Evolutionary conservation across 1,284 basidiomycete species (phyloP), one percentile per base, ranked within the genome.

Genomic region (Stygiomarasmius scandens): DNA sequence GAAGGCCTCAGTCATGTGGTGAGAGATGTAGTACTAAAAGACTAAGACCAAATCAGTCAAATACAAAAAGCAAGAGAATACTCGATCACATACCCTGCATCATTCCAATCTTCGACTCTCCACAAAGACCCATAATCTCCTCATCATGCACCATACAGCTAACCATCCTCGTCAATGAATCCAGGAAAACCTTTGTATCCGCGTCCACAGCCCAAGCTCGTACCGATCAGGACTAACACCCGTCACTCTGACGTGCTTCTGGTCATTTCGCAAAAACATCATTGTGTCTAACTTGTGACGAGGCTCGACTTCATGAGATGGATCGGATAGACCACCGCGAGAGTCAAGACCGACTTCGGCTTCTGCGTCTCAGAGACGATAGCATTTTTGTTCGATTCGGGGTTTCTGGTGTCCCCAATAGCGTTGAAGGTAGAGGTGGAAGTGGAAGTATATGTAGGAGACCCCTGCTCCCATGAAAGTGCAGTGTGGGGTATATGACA

Each of bases 1-100:
- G 79, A 99, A 99, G 1, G 96, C 95, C 80, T 99, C 99, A 55
- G 93, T 97, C 82, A 95, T 85, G 74, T 99, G 97, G 71, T 99
- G 96, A 14, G 96, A 98, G 74, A 98, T 98, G 81, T 98, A 98
- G 76, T 99, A 99, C 75, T 98, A 96, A 73, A 98, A 98, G 53
- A 99, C 97, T 91, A 64, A 34, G 45, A 61, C 1, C 52, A 60
- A 54, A 56, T 67, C 52, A 55, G 58, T 61, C 46, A 61, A 57
- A n/a, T 32, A 22, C 19, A n/a, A 52, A 36, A 45, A 51, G 3
- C 46, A 34, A 56, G 25, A 50, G 32, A 52, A 54, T 59, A 59
- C 55, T 55, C 41, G 25, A 49, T 56, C 38, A 76, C 86, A 57
- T 60, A 95, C 93, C 93, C 84, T 99, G 96, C 72, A 98, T 98